Base-by-base conservation (phyloP, 2,329 filamentous ascomycete genomes). In the Fusarium duplospermum region DNA sequence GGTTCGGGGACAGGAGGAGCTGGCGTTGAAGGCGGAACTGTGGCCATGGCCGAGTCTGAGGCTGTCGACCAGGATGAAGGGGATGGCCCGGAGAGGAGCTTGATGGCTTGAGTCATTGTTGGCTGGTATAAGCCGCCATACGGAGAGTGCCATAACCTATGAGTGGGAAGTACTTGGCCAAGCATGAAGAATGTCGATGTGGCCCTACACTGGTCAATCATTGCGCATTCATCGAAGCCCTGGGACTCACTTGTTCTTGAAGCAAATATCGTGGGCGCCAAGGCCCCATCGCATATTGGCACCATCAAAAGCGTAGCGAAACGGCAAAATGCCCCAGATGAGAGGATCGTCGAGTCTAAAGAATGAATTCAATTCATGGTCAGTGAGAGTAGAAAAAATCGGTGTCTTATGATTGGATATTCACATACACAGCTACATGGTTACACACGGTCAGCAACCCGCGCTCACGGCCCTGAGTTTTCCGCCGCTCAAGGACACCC, bases 241-340 rank as follows among this genome's bases (percentile, higher is more conserved):
- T 10, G 45, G 63, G 14, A 76, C 86, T 71, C 84, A 96, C 94
- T 90, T 92, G 80, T 94, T 96, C 78, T 92, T 92, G 83, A 97
- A 99, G 84, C 95, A 98, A 69, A 99, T 95, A 82, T 99, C 96
- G 82, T 98, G 94, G 78, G 95, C 97, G 27, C 94, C 96, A 64
- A 99, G 89, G 11, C 92, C 91, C 94, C 95, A 98, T 81, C 96
- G 91, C 79, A 95, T 88, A 80, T 95, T 96, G 65, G 89, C 87
- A 22, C 93, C 90, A 68, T 92, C 90, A 78, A 93, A 91, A 73
- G 90, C 86, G 80, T 96, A 94, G 59, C 89, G 88, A 54, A 94
- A 82, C 1, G 96, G 96, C 5, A 99, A 85, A 38, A 94, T 90
- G 20, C 96, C 96, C 96, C 96, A 99, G 76, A 98, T 91, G 67